Evolutionary conservation across 2,329 filamentous ascomycete genomes (phyloP).

Genomic region (Emergomyces pasteurianus): DNA sequence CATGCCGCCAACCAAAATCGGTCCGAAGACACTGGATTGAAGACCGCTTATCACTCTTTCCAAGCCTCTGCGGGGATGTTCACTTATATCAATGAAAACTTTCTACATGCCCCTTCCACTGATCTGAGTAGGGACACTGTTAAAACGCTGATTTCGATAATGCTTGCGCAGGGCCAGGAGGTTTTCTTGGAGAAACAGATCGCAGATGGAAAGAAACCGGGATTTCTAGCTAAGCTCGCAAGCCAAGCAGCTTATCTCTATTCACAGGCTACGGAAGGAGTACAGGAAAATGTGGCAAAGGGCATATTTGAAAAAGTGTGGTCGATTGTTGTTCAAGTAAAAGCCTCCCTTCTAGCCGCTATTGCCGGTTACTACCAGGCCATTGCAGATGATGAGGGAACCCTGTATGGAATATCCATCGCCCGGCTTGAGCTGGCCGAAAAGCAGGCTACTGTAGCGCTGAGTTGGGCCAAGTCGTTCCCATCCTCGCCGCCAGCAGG

Average conservation of each 20-base stretch:
- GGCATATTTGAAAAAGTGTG: constrained; percentile 92
- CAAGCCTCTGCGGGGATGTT: constrained; percentile 99
- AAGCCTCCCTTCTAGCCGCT: constrained; percentile 71
- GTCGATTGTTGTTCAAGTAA: constrained; percentile 59
- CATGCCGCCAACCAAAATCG: constrained; percentile 89
- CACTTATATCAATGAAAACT: constrained; percentile 99
- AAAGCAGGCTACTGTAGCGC: constrained; percentile 63
- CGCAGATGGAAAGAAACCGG: constrained; percentile 82
- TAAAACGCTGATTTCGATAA: constrained; percentile 84
- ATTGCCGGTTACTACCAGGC: constrained; percentile 91
- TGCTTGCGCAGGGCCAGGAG: constrained; percentile 91
- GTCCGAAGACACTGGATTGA: constrained; percentile 82
- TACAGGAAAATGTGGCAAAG: constrained; percentile 83
- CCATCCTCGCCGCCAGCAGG: constrained; percentile 66
- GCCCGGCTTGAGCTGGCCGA: constrained; percentile 74
- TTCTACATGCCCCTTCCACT: constrained; percentile 91
- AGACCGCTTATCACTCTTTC: constrained; percentile 95
- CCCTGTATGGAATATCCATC: constrained; percentile 75
- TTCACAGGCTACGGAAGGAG: constrained; percentile 72
- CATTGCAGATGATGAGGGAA: constrained; percentile 76
- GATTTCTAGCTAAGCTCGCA: constrained; percentile 80
- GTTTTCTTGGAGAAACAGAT: constrained; percentile 96
- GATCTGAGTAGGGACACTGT: constrained; percentile 92
- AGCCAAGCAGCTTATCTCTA: constrained; percentile 86
- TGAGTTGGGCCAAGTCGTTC: constrained; percentile 63